Percentiles rank a stretch among this genome's conserved stretches.
Evolutionary conservation across 768 basidiomycete species (phyloP).

Genomic region (Pleurotus sapidus): DNA sequence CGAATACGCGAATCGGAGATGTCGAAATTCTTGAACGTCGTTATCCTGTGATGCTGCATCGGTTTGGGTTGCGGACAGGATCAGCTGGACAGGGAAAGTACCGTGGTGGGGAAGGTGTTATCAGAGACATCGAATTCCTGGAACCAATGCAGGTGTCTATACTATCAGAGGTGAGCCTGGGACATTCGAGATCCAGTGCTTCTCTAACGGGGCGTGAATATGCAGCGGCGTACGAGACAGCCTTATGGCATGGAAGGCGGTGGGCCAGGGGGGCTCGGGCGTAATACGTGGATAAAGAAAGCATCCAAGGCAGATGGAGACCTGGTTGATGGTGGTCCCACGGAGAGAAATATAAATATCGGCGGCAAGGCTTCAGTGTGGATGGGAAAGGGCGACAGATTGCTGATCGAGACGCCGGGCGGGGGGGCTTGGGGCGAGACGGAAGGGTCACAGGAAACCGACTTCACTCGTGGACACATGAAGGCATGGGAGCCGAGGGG

Average conservation of each 20-base stretch:
- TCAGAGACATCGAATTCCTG: slow-evolving; percentile 80
- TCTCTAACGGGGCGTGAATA: no score
- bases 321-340: slow-evolving; percentile 35
- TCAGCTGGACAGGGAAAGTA: slow-evolving; percentile 73
- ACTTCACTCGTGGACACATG: slow-evolving; percentile 25
- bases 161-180: slow-evolving; percentile 65
- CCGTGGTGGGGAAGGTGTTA: slow-evolving; percentile 81
- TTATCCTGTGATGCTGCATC: slow-evolving; percentile 87
- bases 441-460: slow-evolving; percentile 28
- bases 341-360: slow-evolving; percentile 69
- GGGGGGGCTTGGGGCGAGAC: slow-evolving; percentile 81
- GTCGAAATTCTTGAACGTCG: slow-evolving; percentile 92
- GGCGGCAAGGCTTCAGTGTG: slow-evolving; percentile 85
- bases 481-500: slow-evolving; percentile 69
- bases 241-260: slow-evolving; percentile 90
- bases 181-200: background rate
- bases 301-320: slow-evolving; percentile 69
- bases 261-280: slow-evolving; percentile 63
- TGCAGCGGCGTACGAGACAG: slow-evolving; percentile 75
- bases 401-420: slow-evolving; percentile 86
- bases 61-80: slow-evolving; percentile 70
- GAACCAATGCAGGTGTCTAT: slow-evolving; percentile 86
- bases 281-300: slow-evolving; percentile 86
- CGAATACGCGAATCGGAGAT: slow-evolving; percentile 91
- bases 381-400: slow-evolving; percentile 85